Evolutionary conservation across 108 stramenopile species (phyloP).

Genomic region (Asterionellopsis glacialis): DNA sequence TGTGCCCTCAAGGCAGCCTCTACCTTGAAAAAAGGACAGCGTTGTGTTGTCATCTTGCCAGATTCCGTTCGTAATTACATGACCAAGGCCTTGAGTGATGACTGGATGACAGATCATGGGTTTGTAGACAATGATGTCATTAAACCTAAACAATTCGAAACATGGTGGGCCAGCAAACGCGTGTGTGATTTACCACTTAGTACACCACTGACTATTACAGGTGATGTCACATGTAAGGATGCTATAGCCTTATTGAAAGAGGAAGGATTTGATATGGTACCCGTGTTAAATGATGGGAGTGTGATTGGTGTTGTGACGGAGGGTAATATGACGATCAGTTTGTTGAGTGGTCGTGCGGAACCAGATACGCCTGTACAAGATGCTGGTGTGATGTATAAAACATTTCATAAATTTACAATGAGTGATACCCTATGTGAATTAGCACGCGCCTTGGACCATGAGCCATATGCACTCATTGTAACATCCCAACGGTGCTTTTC

Average conservation of each 20-base stretch:
- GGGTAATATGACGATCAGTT: conserved; percentile 79
- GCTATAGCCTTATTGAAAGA: conserved; percentile 79
- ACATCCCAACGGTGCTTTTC: conserved; percentile 80
- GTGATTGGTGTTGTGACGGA: conserved; percentile 93
- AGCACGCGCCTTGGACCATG: conserved; percentile 82
- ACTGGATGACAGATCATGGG: conserved; percentile 92
- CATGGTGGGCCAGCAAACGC: conserved; percentile 71
- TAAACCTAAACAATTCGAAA: conserved; percentile 43
- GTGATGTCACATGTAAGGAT: conserved; percentile 77
- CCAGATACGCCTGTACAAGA: conserved; percentile 69
- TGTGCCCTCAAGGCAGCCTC: conserved; percentile 77
- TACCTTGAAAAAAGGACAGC: conserved; percentile 57
- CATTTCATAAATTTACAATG: conserved; percentile 75
- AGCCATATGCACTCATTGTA: conserved; percentile 87
- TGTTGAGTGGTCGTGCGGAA: conserved; percentile 62
- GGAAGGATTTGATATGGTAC: conserved; percentile 94
- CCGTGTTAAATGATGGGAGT: conserved; percentile 74
- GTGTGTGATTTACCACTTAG: conserved; percentile 78
- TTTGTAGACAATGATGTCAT: conserved; percentile 79
- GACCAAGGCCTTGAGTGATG: conserved; percentile 89
- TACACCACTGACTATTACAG: conserved; percentile 86
- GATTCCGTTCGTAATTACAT: conserved; percentile 95
- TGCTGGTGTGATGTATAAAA: conserved; percentile 85
- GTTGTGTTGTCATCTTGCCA: conserved; percentile 81
- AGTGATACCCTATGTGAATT: conserved; percentile 71